Percentiles rank a stretch among this genome's conserved stretches.
Conservation (phyloP, 345 rosid genomes). For the Turritis glabra region DNA sequence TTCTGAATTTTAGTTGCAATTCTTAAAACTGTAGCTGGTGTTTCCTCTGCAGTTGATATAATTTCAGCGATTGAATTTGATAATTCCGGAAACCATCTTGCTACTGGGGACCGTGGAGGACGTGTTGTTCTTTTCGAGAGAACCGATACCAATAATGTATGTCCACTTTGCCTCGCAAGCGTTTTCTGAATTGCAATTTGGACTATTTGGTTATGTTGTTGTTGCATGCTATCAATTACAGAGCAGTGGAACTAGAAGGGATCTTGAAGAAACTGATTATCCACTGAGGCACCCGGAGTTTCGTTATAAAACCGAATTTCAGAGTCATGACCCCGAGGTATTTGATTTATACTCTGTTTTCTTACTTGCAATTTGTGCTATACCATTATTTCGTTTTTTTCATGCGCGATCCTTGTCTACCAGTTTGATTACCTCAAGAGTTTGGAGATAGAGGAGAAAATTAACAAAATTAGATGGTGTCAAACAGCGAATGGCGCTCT, state of each 20-base stretch:
- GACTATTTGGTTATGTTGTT: constrained; percentile 27
- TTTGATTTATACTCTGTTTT: constrained; percentile 16
- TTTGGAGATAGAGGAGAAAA: constrained; percentile 98
- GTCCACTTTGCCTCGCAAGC: constrained; percentile 28
- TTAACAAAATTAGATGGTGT: constrained; percentile 95
- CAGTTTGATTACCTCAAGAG: constrained; percentile 98
- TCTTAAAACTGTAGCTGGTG: constrained; percentile 22
- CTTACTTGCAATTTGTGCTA: not conserved
- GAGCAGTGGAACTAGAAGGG: constrained; percentile 66
- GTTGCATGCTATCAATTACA: constrained; percentile 39
- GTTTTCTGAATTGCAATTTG: constrained; percentile 8
- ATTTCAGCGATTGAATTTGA: constrained; percentile 91
- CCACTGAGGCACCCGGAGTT: constrained; percentile 74
- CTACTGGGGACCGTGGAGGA: constrained; percentile 98
- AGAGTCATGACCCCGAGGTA: constrained; percentile 98
- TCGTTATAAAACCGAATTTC: constrained; percentile 89
- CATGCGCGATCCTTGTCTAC: constrained; percentile 15
- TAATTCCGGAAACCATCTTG: constrained; percentile 77
- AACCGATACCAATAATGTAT: constrained; percentile 66
- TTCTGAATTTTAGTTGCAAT: constrained; percentile 10
- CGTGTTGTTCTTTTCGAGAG: constrained; percentile 95
- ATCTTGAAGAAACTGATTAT: constrained; percentile 68
- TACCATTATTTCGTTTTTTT: not conserved
- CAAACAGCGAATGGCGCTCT: constrained; percentile 79
- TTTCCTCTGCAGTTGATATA: constrained; percentile 73